Conservation (phyloP, 2,329 filamentous ascomycete species). For the Phoma herbarum region DNA sequence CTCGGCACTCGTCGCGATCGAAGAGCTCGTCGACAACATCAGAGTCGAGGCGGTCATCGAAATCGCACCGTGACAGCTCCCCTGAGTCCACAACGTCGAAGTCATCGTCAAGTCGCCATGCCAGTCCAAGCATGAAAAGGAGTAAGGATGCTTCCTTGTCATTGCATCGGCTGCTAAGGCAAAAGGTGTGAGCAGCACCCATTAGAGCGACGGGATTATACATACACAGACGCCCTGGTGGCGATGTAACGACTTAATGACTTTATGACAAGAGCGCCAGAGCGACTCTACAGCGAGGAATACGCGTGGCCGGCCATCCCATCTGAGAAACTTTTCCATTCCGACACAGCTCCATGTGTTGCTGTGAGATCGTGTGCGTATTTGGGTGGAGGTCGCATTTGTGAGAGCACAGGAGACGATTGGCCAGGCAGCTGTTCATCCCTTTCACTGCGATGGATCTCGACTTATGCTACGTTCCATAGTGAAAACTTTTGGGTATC, state of each 20-base stretch:
- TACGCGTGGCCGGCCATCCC: background rate
- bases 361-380: background rate
- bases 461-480: background rate
- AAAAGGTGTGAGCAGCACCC: constrained; percentile 11
- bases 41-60: constrained; percentile 14
- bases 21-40: constrained; percentile 11
- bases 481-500: constrained; percentile 18
- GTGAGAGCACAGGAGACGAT: background rate
- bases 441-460: background rate
- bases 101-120: constrained; percentile 18
- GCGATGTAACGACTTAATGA: constrained; percentile 9
- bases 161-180: constrained; percentile 15
- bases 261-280: constrained; percentile 3
- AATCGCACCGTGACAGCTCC: constrained; percentile 17
- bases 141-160: constrained; percentile 18
- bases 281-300: background rate
- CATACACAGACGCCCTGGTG: constrained; percentile 3
- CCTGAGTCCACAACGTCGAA: constrained; percentile 19
- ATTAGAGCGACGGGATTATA: background rate
- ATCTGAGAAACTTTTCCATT: background rate
- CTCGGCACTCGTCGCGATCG: constrained; percentile 14
- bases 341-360: background rate
- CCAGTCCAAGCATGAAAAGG: constrained; percentile 9
- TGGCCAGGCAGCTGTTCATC: background rate
- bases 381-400: background rate